phyloP scores from a whole-genome alignment of 1,139 yeast species.

The Suzukiozyma palmioleophila region DNA sequence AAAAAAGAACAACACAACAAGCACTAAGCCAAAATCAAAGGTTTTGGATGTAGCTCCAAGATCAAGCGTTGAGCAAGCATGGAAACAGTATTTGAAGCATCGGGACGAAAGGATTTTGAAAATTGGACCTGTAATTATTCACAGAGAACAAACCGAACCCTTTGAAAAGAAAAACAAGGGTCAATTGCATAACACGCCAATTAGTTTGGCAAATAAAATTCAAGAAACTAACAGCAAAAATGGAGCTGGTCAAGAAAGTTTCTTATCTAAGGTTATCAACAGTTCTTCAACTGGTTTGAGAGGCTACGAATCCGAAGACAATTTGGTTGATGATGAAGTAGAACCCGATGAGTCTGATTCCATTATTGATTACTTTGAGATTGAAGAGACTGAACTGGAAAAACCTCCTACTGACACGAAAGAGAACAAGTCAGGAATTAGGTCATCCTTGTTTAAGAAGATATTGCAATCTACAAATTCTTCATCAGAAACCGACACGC shows the following conservation, averaged over 20 bases:
- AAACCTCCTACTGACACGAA: constrained; percentile 6
- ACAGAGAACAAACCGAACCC: constrained; percentile 34
- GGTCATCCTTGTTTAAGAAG: constrained; percentile 26
- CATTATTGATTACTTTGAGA: constrained; percentile 22
- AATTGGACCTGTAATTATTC: constrained; percentile 50
- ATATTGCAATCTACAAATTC: constrained; percentile 15
- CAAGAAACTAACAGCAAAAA: constrained; percentile 18
- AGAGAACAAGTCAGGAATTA: constrained; percentile 9
- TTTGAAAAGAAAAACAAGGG: constrained; percentile 60
- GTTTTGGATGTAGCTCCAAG: constrained; percentile 50
- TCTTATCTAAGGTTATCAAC: constrained; percentile 55
- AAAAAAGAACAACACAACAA: constrained; percentile 3
- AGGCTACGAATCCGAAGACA: constrained; percentile 12
- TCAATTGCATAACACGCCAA: constrained; percentile 56
- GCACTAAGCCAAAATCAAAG: constrained; percentile 20
- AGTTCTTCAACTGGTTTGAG: constrained; percentile 35
- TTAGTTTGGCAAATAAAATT: constrained; percentile 31
- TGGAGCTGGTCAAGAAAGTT: constrained; percentile 18
- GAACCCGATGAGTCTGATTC: constrained; percentile 26
- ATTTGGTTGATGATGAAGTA: constrained; percentile 9
- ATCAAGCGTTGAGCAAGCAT: constrained; percentile 61
- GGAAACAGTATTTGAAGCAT: constrained; percentile 56
- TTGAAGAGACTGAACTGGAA: constrained; percentile 15
- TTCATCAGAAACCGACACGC: constrained; percentile 11
- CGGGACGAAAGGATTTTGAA: constrained; percentile 69